Evolutionary conservation across 2,329 filamentous ascomycete species (phyloP).

Genomic region (Epichloe gansuensis): DNA sequence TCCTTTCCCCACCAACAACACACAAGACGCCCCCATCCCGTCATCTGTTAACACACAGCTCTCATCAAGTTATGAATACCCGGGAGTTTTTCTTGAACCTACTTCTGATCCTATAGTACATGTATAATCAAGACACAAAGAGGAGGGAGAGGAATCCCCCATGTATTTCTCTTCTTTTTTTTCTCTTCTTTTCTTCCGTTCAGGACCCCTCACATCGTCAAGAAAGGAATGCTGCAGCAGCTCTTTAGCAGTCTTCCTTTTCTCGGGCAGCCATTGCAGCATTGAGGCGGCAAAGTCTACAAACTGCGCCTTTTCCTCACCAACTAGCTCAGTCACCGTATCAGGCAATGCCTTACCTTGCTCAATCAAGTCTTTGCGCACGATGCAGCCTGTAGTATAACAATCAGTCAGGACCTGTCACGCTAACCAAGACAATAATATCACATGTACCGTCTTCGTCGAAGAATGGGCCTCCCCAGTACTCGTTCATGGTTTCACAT

Average conservation of each 20-base stretch:
- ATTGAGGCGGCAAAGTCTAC: constrained; percentile 12
- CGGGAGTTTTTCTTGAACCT: no score
- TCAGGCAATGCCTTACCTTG: constrained; percentile 4
- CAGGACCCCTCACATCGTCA: no score
- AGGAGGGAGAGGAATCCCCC: no score
- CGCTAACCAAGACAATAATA: no score
- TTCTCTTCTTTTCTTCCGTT: no score
- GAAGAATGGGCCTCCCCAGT: constrained; percentile 13
- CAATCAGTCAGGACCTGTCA: no score
- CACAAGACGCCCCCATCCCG: neutral
- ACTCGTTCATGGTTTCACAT: constrained; percentile 12
- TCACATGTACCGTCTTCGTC: constrained; percentile 4
- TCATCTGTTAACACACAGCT: no score
- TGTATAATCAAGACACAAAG: no score
- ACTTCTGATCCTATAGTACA: no score
- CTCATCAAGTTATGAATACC: no score
- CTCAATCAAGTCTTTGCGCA: neutral
- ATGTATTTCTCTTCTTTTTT: no score
- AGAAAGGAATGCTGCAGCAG: constrained; percentile 7
- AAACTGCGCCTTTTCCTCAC: constrained; percentile 10
- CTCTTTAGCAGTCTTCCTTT: constrained; percentile 13
- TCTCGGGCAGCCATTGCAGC: constrained; percentile 15
- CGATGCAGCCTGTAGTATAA: no score
- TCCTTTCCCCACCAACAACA: neutral
- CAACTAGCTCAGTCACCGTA: constrained; percentile 8